These are phyloP conservation scores for Lasiosphaeria miniovina DNA, from an alignment of 495 filamentous ascomycete genomes.

Conservation along the genomic window DNA sequence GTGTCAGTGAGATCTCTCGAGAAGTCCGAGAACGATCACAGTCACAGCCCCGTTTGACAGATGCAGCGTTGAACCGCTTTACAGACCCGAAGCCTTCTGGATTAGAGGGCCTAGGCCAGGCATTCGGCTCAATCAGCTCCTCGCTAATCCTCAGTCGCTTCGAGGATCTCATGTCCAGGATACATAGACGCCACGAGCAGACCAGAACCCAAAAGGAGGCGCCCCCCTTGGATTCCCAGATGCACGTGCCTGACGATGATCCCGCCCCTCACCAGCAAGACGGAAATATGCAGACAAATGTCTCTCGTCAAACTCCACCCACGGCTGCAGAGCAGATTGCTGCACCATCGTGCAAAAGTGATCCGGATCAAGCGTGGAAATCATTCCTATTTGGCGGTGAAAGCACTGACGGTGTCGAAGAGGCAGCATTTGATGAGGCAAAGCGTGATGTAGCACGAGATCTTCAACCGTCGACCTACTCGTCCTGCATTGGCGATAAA, in stretches of 20 bases:
- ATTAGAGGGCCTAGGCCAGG: not conserved
- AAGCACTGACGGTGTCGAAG: constrained; percentile 33
- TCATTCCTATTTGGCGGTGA: constrained; percentile 37
- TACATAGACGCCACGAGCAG: constrained; percentile 18
- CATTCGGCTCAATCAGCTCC: constrained; percentile 13
- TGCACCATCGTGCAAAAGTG: not conserved
- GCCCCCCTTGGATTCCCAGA: not conserved
- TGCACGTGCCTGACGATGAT: not conserved
- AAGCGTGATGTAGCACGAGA: constrained; percentile 31
- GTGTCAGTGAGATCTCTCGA: constrained; percentile 21
- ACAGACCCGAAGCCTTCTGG: not conserved
- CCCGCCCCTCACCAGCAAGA: not conserved
- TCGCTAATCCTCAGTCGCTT: constrained; percentile 19
- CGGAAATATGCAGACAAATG: not conserved
- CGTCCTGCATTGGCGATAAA: not conserved
- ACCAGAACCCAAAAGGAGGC: not conserved
- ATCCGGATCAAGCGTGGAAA: constrained; percentile 37
- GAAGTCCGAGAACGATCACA: constrained; percentile 5
- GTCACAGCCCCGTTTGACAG: not conserved
- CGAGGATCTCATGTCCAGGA: constrained; percentile 13
- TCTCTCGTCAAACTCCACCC: not conserved
- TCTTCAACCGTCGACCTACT: constrained; percentile 27
- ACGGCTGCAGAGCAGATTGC: not conserved
- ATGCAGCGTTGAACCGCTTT: not conserved
- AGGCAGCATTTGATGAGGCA: constrained; percentile 33